These are phyloP conservation scores for Hanseniaspora osmophila DNA, from an alignment of 805 yeast genomes.

Conservation along the genomic window DNA sequence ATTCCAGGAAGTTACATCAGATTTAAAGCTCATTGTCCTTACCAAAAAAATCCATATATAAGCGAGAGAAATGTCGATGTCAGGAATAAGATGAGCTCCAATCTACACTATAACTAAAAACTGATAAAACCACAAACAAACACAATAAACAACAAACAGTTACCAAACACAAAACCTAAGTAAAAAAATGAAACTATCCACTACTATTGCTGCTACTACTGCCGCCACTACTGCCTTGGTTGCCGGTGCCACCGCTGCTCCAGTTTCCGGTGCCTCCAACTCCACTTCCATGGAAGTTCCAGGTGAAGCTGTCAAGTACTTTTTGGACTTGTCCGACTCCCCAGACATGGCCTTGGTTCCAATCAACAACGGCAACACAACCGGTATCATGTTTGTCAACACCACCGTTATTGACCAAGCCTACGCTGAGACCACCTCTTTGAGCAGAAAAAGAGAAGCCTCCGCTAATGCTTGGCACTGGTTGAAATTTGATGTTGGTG, in stretches of 20 bases:
- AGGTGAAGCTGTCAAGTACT: slow-evolving; percentile 20
- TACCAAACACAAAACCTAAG: not conserved
- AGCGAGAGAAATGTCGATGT: slow-evolving; percentile 10
- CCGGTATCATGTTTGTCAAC: slow-evolving; percentile 20
- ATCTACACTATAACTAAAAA: not conserved
- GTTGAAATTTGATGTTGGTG: slow-evolving; percentile 14
- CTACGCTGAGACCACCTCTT: slow-evolving; percentile 6
- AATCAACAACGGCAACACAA: slow-evolving; percentile 16
- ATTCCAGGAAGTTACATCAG: no score
- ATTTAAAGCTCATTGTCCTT: no score
- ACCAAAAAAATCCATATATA: no score
- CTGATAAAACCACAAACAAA: not conserved
- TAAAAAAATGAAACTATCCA: slow-evolving; percentile 6
- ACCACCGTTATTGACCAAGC: slow-evolving; percentile 19
- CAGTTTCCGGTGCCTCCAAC: not conserved
- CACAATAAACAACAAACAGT: not conserved
- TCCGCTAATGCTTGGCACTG: slow-evolving; percentile 20
- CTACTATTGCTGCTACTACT: slow-evolving; percentile 2
- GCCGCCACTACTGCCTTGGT: not conserved
- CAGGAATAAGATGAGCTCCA: slow-evolving; percentile 18
- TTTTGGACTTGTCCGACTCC: slow-evolving; percentile 18
- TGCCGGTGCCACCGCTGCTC: slow-evolving; percentile 4
- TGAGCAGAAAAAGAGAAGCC: slow-evolving; percentile 12
- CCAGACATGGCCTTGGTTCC: slow-evolving; percentile 19
- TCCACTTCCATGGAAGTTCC: slow-evolving; percentile 12